These are phyloP conservation scores for Pythium apleroticum DNA, from an alignment of 352 stramenopile genomes.

Conservation along the genomic window DNA sequence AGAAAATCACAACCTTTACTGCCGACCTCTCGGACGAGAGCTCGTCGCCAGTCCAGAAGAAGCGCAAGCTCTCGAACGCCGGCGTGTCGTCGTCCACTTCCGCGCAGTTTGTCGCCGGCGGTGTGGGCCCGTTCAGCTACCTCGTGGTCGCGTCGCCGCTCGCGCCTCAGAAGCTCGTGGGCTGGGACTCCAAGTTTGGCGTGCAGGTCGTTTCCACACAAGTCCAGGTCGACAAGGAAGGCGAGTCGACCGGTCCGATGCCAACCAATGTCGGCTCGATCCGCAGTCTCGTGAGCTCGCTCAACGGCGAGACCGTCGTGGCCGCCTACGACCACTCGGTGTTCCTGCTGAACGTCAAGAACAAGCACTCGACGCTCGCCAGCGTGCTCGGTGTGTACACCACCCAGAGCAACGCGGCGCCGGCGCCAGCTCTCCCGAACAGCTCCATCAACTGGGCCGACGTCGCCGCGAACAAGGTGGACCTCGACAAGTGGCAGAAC, in stretches of 20 bases:
- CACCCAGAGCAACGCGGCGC: not conserved
- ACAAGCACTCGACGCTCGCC: slow-evolving; percentile 70
- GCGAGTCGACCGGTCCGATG: slow-evolving; percentile 23
- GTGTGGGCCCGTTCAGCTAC: slow-evolving; percentile 57
- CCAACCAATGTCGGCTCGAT: slow-evolving; percentile 39
- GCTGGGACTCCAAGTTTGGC: slow-evolving; percentile 77
- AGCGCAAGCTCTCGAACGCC: slow-evolving; percentile 52
- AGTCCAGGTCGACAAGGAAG: slow-evolving; percentile 37
- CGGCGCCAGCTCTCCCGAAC: slow-evolving; percentile 42
- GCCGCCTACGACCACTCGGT: slow-evolving; percentile 58
- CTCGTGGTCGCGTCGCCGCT: slow-evolving; percentile 46
- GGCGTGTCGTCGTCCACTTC: slow-evolving; percentile 20
- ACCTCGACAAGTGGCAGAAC: slow-evolving; percentile 44
- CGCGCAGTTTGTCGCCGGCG: slow-evolving; percentile 34
- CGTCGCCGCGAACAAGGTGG: slow-evolving; percentile 35
- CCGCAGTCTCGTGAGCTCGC: slow-evolving; percentile 46
- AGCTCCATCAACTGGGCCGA: slow-evolving; percentile 43
- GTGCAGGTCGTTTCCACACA: slow-evolving; percentile 59
- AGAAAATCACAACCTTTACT: slow-evolving; percentile 41
- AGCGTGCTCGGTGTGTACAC: slow-evolving; percentile 60
- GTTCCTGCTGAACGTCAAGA: slow-evolving; percentile 67
- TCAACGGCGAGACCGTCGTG: slow-evolving; percentile 60
- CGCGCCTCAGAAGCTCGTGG: slow-evolving; percentile 40
- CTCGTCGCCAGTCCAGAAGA: slow-evolving; percentile 46
- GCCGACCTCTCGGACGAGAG: slow-evolving; percentile 21